phyloP scores from a whole-genome alignment of 1,139 yeast species.

The Scheffersomyces illinoinensis region DNA sequence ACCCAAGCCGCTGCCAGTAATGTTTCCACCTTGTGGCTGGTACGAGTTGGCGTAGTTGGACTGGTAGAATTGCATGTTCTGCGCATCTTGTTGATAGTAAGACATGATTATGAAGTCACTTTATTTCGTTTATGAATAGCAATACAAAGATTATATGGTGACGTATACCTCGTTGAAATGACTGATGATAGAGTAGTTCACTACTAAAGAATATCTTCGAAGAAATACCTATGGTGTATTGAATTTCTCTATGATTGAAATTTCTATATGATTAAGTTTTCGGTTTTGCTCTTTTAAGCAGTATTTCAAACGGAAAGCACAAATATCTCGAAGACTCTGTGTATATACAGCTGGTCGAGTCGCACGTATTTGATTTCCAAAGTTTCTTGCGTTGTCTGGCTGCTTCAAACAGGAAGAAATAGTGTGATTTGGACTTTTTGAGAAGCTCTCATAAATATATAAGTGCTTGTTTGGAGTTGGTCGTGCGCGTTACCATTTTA shows the following conservation, averaged over 20 bases:
- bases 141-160: background rate
- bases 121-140: background rate
- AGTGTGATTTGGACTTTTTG: background rate
- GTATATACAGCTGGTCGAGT: background rate
- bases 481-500: background rate
- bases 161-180: background rate
- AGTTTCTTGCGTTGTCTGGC: background rate
- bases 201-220: background rate
- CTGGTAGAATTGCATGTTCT: slow-evolving; percentile 48
- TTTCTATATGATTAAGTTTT: background rate
- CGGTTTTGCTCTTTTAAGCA: background rate
- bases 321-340: background rate
- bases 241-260: background rate
- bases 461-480: background rate
- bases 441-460: background rate
- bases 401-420: background rate
- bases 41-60: slow-evolving; percentile 37
- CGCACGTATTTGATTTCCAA: background rate
- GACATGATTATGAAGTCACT: slow-evolving; percentile 26
- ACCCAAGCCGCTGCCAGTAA: slow-evolving; percentile 26
- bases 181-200: background rate
- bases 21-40: slow-evolving; percentile 20
- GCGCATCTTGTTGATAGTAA: slow-evolving; percentile 42
- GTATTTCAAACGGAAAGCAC: background rate
- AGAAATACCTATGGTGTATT: too few relatives aligned